Evolutionary conservation across 1,139 yeast genomes (phyloP), one percentile per base, ranked within the genome.

Genomic region (Pichia norvegensis): DNA sequence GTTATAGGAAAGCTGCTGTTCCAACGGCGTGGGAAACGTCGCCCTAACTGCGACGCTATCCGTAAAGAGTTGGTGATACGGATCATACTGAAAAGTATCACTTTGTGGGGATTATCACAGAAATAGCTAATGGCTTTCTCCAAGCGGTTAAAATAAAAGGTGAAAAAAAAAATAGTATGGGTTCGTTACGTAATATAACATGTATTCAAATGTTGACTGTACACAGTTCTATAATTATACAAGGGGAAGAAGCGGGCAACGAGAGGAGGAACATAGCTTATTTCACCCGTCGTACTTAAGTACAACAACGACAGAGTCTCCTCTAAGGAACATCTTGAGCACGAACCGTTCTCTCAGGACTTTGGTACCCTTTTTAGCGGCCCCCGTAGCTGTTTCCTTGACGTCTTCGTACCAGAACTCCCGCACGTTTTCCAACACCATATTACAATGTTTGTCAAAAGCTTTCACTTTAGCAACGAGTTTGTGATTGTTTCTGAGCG

Each of bases 371-470:
- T 49, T 50, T 20, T 52, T 55, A 11, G 51, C 52, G 0, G 54
- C 50, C 21, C 8, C 38, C 13, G 17, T n/a, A 7, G 25, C 40
- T 3, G 36, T 25, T 10, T 27, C 38, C n/a, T 40, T 35, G 14
- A 36, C 25, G 3, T 35, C 44, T 39, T 64, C 67, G 33, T 53
- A 52, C 67, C 70, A 57, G 33, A 67, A 69, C 61, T 92, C 98
- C 62, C 85, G 87, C 38, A 92, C 97, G 58, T 88, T 87, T 59
- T 87, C 97, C 54, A 92, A 68, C 9, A 92, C 82, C 84, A 92
- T 78, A 63, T 92, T 92, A 52, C 96, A 84, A 65, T 92, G 99
- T 59, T 97, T 80, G 63, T 92, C 99, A 63, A 88, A 94, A 0
- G 97, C 97, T 61, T 85, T 85, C 43, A 92, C 94, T 55, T 85